Evolutionary conservation across 1,139 yeast species (phyloP).

Genomic region (Zygoascus sp.): DNA sequence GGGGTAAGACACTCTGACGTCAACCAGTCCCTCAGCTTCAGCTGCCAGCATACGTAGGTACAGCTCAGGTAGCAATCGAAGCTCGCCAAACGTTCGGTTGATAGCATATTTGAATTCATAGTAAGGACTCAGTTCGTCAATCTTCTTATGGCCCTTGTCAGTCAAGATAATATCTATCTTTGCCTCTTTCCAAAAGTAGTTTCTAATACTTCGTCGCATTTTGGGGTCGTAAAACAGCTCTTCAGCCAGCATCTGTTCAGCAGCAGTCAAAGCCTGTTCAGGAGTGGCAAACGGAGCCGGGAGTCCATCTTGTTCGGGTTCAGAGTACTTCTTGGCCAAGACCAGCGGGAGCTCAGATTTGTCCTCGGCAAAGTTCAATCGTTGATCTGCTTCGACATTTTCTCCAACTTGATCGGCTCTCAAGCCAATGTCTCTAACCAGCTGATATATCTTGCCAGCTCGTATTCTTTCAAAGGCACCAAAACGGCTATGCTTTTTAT

Average conservation of each 20-base stretch:
- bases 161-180: constrained; percentile 72
- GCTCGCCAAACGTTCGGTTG: constrained; percentile 70
- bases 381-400: constrained; percentile 66
- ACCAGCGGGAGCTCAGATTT: constrained; percentile 60
- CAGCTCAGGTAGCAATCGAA: constrained; percentile 70
- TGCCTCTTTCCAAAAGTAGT: constrained; percentile 62
- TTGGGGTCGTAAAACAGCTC: constrained; percentile 80
- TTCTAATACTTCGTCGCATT: constrained; percentile 70
- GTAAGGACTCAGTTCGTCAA: constrained; percentile 75
- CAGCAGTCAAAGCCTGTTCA: constrained; percentile 65
- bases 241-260: constrained; percentile 70
- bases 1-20: constrained; percentile 41
- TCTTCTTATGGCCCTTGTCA: constrained; percentile 79
- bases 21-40: constrained; percentile 58
- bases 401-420: constrained; percentile 78
- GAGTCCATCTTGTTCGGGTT: constrained; percentile 19
- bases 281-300: constrained; percentile 51
- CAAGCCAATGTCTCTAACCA: constrained; percentile 72
- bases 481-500: constrained; percentile 53
- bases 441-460: constrained; percentile 59
- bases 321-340: constrained; percentile 49
- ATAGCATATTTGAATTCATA: constrained; percentile 89
- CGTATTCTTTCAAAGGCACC: constrained; percentile 73
- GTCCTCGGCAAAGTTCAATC: constrained; percentile 70
- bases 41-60: constrained; percentile 90